These are phyloP conservation scores for Diaporthe citrichinensis DNA, from an alignment of 2,329 filamentous ascomycete genomes.

Conservation along the genomic window DNA sequence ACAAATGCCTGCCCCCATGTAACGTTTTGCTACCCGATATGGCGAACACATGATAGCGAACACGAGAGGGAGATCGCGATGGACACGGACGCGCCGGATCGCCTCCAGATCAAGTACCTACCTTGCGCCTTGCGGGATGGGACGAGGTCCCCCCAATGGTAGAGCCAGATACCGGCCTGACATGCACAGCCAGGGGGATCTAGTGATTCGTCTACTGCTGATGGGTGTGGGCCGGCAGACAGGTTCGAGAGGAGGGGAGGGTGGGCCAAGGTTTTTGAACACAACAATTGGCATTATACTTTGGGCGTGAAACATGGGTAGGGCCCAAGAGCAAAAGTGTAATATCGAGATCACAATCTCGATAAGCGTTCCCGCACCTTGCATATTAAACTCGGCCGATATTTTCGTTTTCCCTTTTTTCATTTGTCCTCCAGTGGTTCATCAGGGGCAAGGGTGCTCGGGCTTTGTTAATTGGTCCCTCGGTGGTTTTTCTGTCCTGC, in stretches of 20 bases:
- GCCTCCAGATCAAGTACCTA: not conserved
- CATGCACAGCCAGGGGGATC: not conserved
- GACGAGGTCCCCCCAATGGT: not conserved
- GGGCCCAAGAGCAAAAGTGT: conserved; percentile 25
- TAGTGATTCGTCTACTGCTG: not conserved
- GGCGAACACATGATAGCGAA: not conserved
- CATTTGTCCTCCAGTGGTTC: not conserved
- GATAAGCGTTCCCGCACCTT: conserved; percentile 23
- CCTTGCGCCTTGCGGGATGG: not conserved
- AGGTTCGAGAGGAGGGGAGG: not conserved
- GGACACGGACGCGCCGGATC: not conserved
- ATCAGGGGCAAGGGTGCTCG: not conserved
- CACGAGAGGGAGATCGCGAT: not conserved
- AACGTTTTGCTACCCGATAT: conserved; percentile 2
- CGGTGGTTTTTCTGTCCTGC: conserved; percentile 25
- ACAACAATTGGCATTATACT: conserved; percentile 13
- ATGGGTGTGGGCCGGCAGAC: conserved; percentile 15
- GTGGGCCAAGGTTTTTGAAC: not conserved
- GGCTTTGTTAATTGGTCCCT: not conserved
- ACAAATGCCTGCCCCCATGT: not conserved
- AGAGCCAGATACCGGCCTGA: not conserved
- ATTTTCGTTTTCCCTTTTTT: not conserved
- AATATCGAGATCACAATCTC: conserved; percentile 30
- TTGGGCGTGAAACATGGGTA: conserved; percentile 24
- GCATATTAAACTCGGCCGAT: conserved; percentile 4